phyloP scores from a whole-genome alignment of 208 protist species.

The Crithidia sp. region DNA sequence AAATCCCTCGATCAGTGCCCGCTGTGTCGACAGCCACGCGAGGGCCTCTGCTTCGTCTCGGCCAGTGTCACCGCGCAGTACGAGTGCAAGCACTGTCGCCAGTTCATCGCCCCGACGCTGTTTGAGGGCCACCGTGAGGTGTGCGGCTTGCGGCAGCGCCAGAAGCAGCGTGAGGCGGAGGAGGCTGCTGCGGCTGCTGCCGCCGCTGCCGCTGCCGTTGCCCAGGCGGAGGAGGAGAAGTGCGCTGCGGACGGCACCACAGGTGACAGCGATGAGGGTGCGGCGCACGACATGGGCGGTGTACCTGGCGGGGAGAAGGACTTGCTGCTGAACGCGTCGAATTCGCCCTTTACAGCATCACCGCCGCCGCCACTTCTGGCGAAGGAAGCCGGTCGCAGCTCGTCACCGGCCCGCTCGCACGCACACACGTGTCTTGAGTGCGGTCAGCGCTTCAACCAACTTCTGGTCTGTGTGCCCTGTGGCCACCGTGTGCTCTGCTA shows the following conservation, averaged over 20 bases:
- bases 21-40: constrained; percentile 69
- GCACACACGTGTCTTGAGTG: constrained; percentile 46
- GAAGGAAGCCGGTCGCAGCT: neutral
- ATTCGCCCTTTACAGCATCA: neutral
- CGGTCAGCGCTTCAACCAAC: constrained; percentile 32
- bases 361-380: neutral
- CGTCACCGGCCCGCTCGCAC: constrained; percentile 6
- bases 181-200: constrained; percentile 3
- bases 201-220: neutral
- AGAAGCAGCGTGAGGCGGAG: constrained; percentile 31
- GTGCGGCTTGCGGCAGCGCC: constrained; percentile 59
- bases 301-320: neutral
- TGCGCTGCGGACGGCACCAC: neutral
- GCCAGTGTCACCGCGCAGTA: constrained; percentile 55
- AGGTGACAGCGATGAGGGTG: neutral
- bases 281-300: neutral
- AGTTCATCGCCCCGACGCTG: constrained; percentile 71
- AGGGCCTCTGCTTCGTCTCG: constrained; percentile 61
- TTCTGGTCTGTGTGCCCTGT: constrained; percentile 74
- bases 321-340: neutral
- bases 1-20: constrained; percentile 67
- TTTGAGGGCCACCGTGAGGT: constrained; percentile 89
- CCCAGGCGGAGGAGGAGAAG: constrained; percentile 10
- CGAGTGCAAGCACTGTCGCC: constrained; percentile 70
- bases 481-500: constrained; percentile 84